A percentile compares a stretch with the other conserved stretches of the same genome.
phyloP scores from a whole-genome alignment of 306 rosid species.

The Quillaja saponaria region DNA sequence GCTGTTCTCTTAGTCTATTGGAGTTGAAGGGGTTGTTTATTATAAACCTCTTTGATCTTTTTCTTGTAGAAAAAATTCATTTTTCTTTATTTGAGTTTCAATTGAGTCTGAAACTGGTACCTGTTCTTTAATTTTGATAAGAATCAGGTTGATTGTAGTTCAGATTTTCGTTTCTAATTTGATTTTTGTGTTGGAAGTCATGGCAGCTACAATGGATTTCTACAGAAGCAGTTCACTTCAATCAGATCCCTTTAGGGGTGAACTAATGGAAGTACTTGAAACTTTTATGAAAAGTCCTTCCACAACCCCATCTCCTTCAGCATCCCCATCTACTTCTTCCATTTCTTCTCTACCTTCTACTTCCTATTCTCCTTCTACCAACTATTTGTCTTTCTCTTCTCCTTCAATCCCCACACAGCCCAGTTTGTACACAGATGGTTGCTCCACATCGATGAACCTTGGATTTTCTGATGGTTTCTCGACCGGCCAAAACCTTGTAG shows the following conservation, averaged over 20 bases:
- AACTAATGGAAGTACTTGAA: slow-evolving; percentile 95
- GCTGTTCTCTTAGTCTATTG: slow-evolving; percentile 24
- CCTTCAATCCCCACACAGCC: slow-evolving; percentile 37
- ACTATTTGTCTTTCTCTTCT: slow-evolving; percentile 20
- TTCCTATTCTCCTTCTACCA: slow-evolving; percentile 26
- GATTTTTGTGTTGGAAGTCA: slow-evolving; percentile 20
- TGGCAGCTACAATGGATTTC: slow-evolving; percentile 80
- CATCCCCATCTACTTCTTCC: slow-evolving; percentile 26
- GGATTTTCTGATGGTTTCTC: slow-evolving; percentile 48
- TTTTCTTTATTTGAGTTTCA: neutral
- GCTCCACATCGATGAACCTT: slow-evolving; percentile 48
- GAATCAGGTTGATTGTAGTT: slow-evolving; percentile 48
- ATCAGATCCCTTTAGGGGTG: slow-evolving; percentile 71
- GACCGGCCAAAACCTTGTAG: slow-evolving; percentile 31
- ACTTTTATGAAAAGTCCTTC: slow-evolving; percentile 94
- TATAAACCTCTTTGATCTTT: slow-evolving; percentile 60
- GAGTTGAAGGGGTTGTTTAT: slow-evolving; percentile 73
- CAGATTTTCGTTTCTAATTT: slow-evolving; percentile 16
- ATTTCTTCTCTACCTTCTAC: slow-evolving; percentile 27
- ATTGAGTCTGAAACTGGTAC: slow-evolving; percentile 15
- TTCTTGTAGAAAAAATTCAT: slow-evolving; percentile 21
- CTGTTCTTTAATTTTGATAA: slow-evolving; percentile 70
- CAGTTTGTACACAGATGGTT: slow-evolving; percentile 29
- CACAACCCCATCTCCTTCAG: slow-evolving; percentile 30
- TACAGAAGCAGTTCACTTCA: slow-evolving; percentile 51